phyloP scores from a whole-genome alignment of 768 basidiomycete genomes.

The Auriculariales sp. region DNA sequence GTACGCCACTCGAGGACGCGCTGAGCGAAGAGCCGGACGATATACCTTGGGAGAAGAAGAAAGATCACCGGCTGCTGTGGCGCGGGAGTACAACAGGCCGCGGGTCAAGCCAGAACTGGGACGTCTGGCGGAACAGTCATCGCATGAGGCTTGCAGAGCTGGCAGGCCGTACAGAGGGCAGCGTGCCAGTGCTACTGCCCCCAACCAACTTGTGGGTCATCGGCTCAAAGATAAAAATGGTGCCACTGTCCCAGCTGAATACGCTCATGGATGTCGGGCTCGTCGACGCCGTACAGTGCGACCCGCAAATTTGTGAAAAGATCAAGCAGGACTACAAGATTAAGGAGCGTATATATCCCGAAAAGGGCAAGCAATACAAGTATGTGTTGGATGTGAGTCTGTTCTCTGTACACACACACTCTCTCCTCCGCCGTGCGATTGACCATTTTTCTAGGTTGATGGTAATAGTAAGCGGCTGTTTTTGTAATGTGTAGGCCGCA shows the following conservation, averaged over 20 bases:
- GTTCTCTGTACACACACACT: too few relatives aligned
- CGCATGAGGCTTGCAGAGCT: conserved; percentile 31
- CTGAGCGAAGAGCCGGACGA: conserved; percentile 29
- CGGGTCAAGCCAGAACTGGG: conserved; percentile 27
- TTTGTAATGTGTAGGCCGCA: too few relatives aligned
- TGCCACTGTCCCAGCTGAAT: conserved; percentile 19
- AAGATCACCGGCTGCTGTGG: conserved; percentile 51
- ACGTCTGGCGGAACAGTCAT: conserved; percentile 33
- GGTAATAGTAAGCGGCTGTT: not conserved
- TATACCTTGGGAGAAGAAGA: conserved; percentile 49
- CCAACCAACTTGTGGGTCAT: conserved; percentile 11
- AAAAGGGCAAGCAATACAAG: conserved; percentile 44
- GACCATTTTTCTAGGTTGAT: too few relatives aligned
- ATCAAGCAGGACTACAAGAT: conserved; percentile 37
- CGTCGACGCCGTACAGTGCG: too few relatives aligned
- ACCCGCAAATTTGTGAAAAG: conserved; percentile 24
- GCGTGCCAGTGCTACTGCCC: conserved; percentile 24
- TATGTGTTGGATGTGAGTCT: conserved; percentile 47
- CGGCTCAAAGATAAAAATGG: conserved; percentile 21
- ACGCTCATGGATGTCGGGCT: conserved; percentile 48
- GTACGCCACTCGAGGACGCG: not conserved
- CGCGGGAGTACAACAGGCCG: conserved; percentile 62
- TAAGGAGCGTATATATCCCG: conserved; percentile 25
- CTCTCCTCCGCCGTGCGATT: too few relatives aligned
- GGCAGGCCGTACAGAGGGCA: conserved; percentile 26